Percentiles rank a stretch among this genome's conserved stretches.
Conservation (phyloP, 371 early-diverging fungal species). For the Thermomucor indicae-seudaticae region DNA sequence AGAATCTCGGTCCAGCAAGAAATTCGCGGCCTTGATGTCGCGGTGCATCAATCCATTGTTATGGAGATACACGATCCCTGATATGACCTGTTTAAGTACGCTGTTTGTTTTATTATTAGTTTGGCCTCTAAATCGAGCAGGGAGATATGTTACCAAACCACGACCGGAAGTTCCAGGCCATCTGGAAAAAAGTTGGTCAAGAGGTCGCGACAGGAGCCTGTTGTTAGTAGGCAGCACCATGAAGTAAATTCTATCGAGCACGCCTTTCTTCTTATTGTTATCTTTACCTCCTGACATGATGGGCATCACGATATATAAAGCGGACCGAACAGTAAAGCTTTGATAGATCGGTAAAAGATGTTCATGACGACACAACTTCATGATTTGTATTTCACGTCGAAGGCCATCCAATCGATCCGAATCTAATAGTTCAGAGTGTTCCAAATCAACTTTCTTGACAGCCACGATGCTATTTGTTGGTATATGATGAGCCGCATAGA, state of each 20-base stretch:
- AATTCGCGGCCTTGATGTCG: conserved; percentile 93
- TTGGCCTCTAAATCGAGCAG: not conserved
- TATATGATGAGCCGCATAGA: conserved; percentile 28
- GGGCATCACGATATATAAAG: conserved; percentile 65
- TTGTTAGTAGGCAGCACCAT: not conserved
- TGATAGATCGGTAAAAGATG: conserved; percentile 62
- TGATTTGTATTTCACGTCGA: conserved; percentile 65
- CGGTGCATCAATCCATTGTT: conserved; percentile 90
- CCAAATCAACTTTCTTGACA: conserved; percentile 34
- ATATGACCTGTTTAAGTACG: conserved; percentile 81
- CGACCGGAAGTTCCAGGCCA: conserved; percentile 29
- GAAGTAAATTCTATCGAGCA: conserved; percentile 1
- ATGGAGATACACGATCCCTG: conserved; percentile 89
- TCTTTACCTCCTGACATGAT: conserved; percentile 52
- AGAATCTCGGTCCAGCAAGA: conserved; percentile 75
- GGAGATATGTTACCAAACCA: conserved; percentile 22
- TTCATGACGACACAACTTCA: conserved; percentile 61
- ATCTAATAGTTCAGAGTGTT: conserved; percentile 13
- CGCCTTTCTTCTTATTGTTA: not conserved
- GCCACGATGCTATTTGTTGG: conserved; percentile 30
- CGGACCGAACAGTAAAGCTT: conserved; percentile 54
- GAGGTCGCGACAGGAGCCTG: conserved; percentile 39
- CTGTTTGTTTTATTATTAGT: conserved; percentile 7
- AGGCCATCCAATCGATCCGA: conserved; percentile 25
- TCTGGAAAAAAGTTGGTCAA: conserved; percentile 14